Evolutionary conservation across 2,329 filamentous ascomycete genomes (phyloP).

Genomic region (Trichothecium roseum): DNA sequence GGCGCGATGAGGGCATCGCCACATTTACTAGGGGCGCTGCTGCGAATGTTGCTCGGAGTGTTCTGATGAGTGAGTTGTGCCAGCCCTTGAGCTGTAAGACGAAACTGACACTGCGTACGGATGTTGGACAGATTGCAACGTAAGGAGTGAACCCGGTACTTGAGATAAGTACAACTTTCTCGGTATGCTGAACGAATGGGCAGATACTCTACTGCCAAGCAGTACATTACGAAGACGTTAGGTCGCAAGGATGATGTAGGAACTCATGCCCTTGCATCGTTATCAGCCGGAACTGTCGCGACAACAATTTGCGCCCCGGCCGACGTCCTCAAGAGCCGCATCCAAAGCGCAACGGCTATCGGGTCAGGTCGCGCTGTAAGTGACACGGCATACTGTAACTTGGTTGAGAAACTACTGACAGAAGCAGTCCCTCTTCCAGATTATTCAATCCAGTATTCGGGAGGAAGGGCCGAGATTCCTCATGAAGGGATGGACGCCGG

Average conservation of each 20-base stretch:
- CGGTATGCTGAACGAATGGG: background rate
- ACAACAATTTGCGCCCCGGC: conserved; percentile 34
- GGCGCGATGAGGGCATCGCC: conserved; percentile 25
- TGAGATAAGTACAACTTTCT: background rate
- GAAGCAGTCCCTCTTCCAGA: conserved; percentile 19
- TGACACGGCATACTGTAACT: background rate
- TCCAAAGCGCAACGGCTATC: conserved; percentile 16
- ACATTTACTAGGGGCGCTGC: conserved; percentile 26
- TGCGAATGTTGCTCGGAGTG: conserved; percentile 28
- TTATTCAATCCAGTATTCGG: conserved; percentile 21
- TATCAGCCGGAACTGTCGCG: conserved; percentile 32
- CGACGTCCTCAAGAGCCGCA: conserved; percentile 32
- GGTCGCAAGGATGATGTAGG: conserved; percentile 24
- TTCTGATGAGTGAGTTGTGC: conserved; percentile 29
- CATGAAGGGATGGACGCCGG: conserved; percentile 35
- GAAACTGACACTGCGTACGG: conserved; percentile 18
- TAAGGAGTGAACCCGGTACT: conserved; percentile 15
- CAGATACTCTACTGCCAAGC: conserved; percentile 24
- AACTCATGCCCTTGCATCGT: conserved; percentile 28
- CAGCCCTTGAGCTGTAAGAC: background rate
- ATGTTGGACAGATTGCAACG: conserved; percentile 34
- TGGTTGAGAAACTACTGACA: background rate
- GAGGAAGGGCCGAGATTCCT: conserved; percentile 30
- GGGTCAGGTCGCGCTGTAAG: background rate
- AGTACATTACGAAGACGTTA: conserved; percentile 15